phyloP scores from a whole-genome alignment of 1,284 basidiomycete species.

The Mycena sp. region DNA sequence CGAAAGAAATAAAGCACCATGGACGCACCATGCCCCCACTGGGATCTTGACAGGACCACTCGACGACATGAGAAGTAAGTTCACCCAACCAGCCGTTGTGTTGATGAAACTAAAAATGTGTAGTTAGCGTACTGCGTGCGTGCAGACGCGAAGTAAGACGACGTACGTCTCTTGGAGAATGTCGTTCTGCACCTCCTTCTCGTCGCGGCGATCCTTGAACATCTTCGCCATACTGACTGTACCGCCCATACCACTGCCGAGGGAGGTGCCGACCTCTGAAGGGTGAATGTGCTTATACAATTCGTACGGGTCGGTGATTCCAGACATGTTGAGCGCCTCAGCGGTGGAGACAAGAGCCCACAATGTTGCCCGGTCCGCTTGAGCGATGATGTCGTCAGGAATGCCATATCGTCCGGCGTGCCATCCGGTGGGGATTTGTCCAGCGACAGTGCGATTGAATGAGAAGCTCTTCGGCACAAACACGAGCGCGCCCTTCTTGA shows the following conservation, averaged over 20 bases:
- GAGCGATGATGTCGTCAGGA: slow-evolving; percentile 96
- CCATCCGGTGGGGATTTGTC: slow-evolving; percentile 98
- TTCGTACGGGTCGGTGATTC: slow-evolving; percentile 97
- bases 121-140: slow-evolving; percentile 23
- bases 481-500: slow-evolving; percentile 98
- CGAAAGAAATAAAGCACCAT: not conserved
- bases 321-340: slow-evolving; percentile 96
- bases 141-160: slow-evolving; percentile 15
- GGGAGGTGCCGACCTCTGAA: slow-evolving; percentile 91
- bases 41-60: slow-evolving; percentile 98
- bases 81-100: slow-evolving; percentile 98
- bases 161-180: slow-evolving; percentile 96
- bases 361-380: slow-evolving; percentile 93
- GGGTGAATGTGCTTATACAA: slow-evolving; percentile 97
- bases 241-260: slow-evolving; percentile 99
- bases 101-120: slow-evolving; percentile 84
- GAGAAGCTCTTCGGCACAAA: slow-evolving; percentile 95
- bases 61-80: slow-evolving; percentile 92
- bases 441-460: slow-evolving; percentile 95
- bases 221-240: slow-evolving; percentile 89
- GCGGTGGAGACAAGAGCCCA: slow-evolving; percentile 97
- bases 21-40: slow-evolving; percentile 91
- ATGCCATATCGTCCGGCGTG: slow-evolving; percentile 96
- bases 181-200: slow-evolving; percentile 98
- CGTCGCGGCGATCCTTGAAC: slow-evolving; percentile 98